Evolutionary conservation across 768 basidiomycete species (phyloP).

Genomic region (Pleurotus platypus): DNA sequence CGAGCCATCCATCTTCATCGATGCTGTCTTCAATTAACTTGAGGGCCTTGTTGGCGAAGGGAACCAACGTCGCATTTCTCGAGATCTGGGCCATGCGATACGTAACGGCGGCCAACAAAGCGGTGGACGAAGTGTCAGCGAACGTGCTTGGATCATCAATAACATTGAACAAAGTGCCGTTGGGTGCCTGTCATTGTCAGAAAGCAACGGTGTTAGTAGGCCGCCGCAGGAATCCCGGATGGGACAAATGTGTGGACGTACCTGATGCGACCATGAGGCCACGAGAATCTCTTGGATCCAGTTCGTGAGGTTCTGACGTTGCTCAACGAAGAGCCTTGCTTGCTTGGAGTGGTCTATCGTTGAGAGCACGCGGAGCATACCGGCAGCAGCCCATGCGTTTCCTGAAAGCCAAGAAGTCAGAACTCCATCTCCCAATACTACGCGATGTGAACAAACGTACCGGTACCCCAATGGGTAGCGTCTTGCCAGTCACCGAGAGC

Average conservation of each 20-base stretch:
- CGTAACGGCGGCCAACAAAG: conserved; percentile 52
- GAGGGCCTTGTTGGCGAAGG: conserved; percentile 36
- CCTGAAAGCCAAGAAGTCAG: conserved; percentile 23
- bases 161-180: conserved; percentile 51
- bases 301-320: conserved; percentile 40
- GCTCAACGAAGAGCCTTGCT: conserved; percentile 28
- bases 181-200: conserved; percentile 25
- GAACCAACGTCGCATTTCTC: conserved; percentile 20
- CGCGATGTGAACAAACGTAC: conserved; percentile 18
- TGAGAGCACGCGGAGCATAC: conserved; percentile 56
- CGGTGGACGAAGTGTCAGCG: conserved; percentile 51
- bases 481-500: conserved; percentile 43
- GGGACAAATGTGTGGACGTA: conserved; percentile 14
- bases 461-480: conserved; percentile 55
- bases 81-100: conserved; percentile 49
- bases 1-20: conserved; percentile 39
- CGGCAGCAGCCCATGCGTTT: conserved; percentile 68
- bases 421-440: too few relatives aligned
- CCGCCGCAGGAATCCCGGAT: background rate
- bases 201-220: background rate
- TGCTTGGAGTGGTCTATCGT: conserved; percentile 47
- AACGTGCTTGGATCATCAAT: conserved; percentile 48
- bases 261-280: conserved; percentile 41
- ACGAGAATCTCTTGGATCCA: conserved; percentile 55
- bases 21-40: conserved; percentile 33